Base-by-base conservation (phyloP, 257 asterid genomes). In the Knoxia roxburghii region DNA sequence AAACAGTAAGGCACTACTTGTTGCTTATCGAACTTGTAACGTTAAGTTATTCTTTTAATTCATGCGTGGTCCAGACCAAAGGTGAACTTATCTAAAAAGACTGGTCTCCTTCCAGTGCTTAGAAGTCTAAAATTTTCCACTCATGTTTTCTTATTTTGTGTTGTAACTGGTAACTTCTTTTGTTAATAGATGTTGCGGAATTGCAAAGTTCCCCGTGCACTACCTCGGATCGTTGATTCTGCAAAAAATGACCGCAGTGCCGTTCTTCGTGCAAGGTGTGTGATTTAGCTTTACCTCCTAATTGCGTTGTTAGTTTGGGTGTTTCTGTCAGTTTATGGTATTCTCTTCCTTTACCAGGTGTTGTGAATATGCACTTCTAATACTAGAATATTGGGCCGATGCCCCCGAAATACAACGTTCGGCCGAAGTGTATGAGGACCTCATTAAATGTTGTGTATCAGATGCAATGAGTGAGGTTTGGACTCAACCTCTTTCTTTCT, bases 391-490 rank as follows among this genome's bases (percentile, higher is more conserved):
- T 78, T 94, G 99, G 99, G 96, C 99, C 39, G 99, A 94, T 84
- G 97, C 96, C 63, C 90, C 97, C 72, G 99, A 94, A 86, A 88
- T 90, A 77, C 96, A 94, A 67, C 97, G 96, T 11, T 84, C 99
- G 0, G 95, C 96, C 50, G 97, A 94, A 70, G 87, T 88, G 37
- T 94, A 90, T 70, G 99, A 90, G 80, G 99, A 94, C 70, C 95
- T 94, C 53, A 88, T 94, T 66, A 84, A 84, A 76, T 90, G 96
- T 77, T 90, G 96, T 78, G 97, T 88, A 64, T 89, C 91, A 55
- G 99, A 94, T 84, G 97, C 99, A 61, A 90, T 94, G 96, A 86
- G 99, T 76, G 99, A 94, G 95, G 99, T 88, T 81, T 49, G 68
- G 30, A 51, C 46, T 43, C 33, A 46, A 3, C 3, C 57, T 15